Base-by-base conservation (phyloP, 2,329 filamentous ascomycete genomes). In the Teratosphaeria viscida region DNA sequence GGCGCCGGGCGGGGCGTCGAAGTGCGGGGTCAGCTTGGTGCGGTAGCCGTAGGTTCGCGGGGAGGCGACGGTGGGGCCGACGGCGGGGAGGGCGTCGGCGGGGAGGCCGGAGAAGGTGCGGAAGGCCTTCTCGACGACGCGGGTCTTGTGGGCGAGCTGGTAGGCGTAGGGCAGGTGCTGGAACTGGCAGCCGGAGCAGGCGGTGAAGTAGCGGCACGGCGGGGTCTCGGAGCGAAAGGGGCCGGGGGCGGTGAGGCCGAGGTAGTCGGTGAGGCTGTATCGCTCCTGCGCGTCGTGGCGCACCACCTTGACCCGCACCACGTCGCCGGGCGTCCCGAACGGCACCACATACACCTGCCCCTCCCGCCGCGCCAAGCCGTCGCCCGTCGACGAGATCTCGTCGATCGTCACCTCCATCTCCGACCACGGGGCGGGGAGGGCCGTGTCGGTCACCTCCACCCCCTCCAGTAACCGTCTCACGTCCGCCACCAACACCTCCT, bases 21-120 rank as follows among this genome's bases (percentile, higher is more conserved):
- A 99, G 75, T 99, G 94, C 32, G 94, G 94, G 19, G 94, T 99
- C 65, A 99, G 81, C 76, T 99, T 99, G 23, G 94, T 99, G 58
- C 94, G 85, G 78, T 99, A 99, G 59, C 87, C 89, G 74, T 95
- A 97, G 75, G 95, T 86, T 62, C 96, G 75, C 2, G 94, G 94
- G 52, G 90, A 95, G 55, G 88, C 89, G 68, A 96, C 91, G 8
- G 94, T 99, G 64, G 95, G 88, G 56, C 81, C 82, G 59, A 97
- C 82, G 2, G 81, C 71, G 1, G 94, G 94, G 1, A 97, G 79
- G 23, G 88, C 78, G 61, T 88, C 85, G 0, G 88, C 83, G 0
- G 88, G 81, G 6, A 99, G 80, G 62, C 90, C 85, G 14, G 92
- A 95, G 76, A 97, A 99, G 77, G 96, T 92, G 62, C 79, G 81